Conservation (phyloP, 331 rosid genomes). For the Cydonia oblonga region DNA sequence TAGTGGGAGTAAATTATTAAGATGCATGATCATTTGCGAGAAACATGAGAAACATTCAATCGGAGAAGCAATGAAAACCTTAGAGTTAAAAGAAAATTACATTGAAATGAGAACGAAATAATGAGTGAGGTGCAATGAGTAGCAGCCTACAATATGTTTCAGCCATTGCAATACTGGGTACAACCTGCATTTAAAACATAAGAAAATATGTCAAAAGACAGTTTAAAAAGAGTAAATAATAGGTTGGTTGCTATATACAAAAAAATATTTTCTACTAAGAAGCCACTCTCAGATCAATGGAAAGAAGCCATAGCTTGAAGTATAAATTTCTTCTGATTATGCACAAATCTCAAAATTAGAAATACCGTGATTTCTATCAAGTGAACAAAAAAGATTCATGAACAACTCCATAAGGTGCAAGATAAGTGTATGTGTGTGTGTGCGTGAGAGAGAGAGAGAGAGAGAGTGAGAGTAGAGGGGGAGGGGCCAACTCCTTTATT, state of each 20-base stretch:
- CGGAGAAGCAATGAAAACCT: neutral
- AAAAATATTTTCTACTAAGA: neutral
- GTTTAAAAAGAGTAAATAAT: neutral
- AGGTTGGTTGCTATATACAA: neutral
- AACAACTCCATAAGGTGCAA: neutral
- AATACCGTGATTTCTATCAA: neutral
- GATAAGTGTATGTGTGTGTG: neutral
- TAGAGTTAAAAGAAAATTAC: conserved; percentile 34
- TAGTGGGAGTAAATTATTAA: neutral
- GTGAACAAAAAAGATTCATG: neutral
- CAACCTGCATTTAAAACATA: conserved; percentile 45
- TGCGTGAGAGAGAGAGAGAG: neutral
- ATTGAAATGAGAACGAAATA: conserved; percentile 85
- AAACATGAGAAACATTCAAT: neutral
- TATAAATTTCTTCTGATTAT: neutral
- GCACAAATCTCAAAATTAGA: neutral
- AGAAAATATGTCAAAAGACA: conserved; percentile 15
- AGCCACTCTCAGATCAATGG: neutral
- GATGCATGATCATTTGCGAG: neutral
- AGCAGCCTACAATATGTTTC: conserved; percentile 86
- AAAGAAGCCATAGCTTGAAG: neutral
- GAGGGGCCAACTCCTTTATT: neutral
- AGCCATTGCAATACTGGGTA: conserved; percentile 94
- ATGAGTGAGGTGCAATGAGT: conserved; percentile 78
- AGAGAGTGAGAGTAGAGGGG: neutral